Base-by-base conservation (phyloP, 1,284 basidiomycete genomes). In the Trametes polyzona region DNA sequence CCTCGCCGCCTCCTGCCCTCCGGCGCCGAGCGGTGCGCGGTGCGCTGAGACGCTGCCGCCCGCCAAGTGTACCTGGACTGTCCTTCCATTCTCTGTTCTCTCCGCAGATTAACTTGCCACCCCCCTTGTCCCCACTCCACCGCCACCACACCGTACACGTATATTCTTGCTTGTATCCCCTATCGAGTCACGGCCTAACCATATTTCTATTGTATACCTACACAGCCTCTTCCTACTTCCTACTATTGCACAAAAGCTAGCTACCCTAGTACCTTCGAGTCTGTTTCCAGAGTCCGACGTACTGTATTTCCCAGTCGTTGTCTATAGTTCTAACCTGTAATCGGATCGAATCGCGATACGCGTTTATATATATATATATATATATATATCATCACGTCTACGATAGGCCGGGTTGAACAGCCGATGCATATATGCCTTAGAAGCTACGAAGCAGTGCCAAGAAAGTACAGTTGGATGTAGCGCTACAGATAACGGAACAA, bases 391-490 rank as follows among this genome's bases (percentile, higher is more conserved):
- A n/a, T n/a, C n/a, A n/a, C n/a, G n/a, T n/a, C n/a, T n/a, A n/a
- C n/a, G n/a, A n/a, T n/a, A 32, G 58, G 50, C 61, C 41, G 61
- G 41, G 58, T 60, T 63, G 61, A 63, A 63, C 58, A 58, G 55
- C 58, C 56, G 6, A 0, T 23, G 19, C 6, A 24, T 42, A 30
- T 17, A 33, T n/a, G 17, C 33, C 41, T 37, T 27, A 35, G 9
- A 4, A 35, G n/a, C n/a, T n/a, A n/a, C n/a, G n/a, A n/a, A n/a
- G n/a, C n/a, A 56, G 29, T 32, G 33, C 48, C 23, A 30, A 37
- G 35, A 50, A 46, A 50, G 56, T 56, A 60, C 53, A 63, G 58
- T 63, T 63, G 61, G 58, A 63, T 63, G 58, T 60, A 63, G 19
- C 33, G 58, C 58, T 63, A 63, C 61, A 63, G n/a, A 26, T 35